Evolutionary conservation across 2,329 filamentous ascomycete species (phyloP), one percentile per base, ranked within the genome.

Genomic region (Trichoderma citrinoviride): DNA sequence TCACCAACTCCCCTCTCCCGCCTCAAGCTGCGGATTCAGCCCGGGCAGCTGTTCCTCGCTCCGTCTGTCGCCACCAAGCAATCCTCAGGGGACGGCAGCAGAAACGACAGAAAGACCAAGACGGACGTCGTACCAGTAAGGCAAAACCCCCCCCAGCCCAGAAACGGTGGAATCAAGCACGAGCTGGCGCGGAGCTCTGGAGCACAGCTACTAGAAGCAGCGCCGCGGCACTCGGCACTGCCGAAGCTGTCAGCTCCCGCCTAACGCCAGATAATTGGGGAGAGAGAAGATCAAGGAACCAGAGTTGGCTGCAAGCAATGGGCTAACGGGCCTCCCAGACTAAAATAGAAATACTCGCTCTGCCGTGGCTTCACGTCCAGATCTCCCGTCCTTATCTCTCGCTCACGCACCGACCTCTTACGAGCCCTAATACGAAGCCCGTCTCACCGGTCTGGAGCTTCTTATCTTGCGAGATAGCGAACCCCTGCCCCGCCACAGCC

Each of bases 191-290:
- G 33, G 33, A 37, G 56, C 56, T 60, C 56, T 44, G 47, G 10
- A 40, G 37, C 58, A 37, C 33, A 37, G 50, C 15, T 25, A 61
- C 15, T 25, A 61, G 47, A 40, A 44, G 19, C 49, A 58, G 41
- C 55, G 43, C 40, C 27, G n/a, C 49, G 49, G 49, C 49, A 52
- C 33, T 62, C 60, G 60, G 60, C 60, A 54, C 49, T 62, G 49
- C 60, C 60, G 60, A 62, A 62, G 60, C 60, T 62, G 47, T 53
- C 60, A 62, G 60, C 60, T 62, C 60, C 21, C 56, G 56, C 40
- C 27, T 21, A 33, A 43, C 50, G 49, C 49, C 49, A 27, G 21
- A 40, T 27, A 57, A 29, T 19, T 17, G 44, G 8, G 37, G 21
- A 17, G 25, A 44, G 21, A 29, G 27, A 17, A 33, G 27, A 56